Base-by-base conservation (phyloP, 768 basidiomycete genomes). In the Serendipita sp. region DNA sequence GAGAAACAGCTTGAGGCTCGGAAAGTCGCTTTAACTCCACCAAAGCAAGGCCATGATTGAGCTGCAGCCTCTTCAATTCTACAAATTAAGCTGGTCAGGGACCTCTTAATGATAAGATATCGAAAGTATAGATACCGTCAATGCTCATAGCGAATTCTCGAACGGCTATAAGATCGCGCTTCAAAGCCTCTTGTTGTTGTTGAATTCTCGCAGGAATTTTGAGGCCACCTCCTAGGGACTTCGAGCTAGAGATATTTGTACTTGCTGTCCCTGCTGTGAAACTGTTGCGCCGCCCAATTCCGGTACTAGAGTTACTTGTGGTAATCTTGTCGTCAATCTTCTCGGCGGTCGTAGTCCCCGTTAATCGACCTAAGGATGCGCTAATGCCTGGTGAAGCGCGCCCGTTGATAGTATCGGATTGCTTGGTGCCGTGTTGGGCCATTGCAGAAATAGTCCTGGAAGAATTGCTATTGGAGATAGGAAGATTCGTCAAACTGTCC, bases 81-180 rank as follows among this genome's bases (percentile, higher is more conserved):
- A n/a, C 32, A 53, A 53, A 5, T 7, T 7, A 10, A 10, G 10
- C 5, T 7, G 18, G 10, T 60, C 7, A 32, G n/a, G 28, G 3
- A 8, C 35, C 8, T n/a, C 10, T 60, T 32, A 8, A 51, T 32
- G 7, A 28, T 35, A 60, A 32, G 32, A 60, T n/a, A 10, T 32
- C 28, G 54, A 45, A 64, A 66, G 24, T 8, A 44, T 10, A 81
- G 89, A 75, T 68, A 93, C 92, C 80, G 69, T 91, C 88, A 48
- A 96, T 81, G 70, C 84, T 86, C 3, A 77, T 74, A 8, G 92
- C 92, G 78, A 95, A 96, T 70, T 92, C 89, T 67, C 85, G 80
- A 3, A 94, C 89, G 80, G 91, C 85, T 0, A 82, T 83, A 71
- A 92, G 76, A 74, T 90, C 88, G 68, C 87, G 76, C 71, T 83